These are phyloP conservation scores for Cytospora mali DNA, from an alignment of 2,329 filamentous ascomycete genomes.

Conservation along the genomic window DNA sequence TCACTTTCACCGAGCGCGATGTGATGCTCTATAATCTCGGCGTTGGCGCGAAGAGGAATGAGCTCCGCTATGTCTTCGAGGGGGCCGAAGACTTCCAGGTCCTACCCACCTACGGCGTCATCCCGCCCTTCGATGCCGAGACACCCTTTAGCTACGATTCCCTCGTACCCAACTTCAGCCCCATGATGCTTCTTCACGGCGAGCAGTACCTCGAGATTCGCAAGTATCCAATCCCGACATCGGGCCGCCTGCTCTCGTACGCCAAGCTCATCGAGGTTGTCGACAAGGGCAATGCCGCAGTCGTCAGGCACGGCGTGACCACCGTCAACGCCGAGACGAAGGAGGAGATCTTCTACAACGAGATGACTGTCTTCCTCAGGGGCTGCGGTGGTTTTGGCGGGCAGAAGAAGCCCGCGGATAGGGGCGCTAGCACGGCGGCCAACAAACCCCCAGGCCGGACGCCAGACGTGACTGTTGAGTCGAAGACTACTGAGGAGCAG, in stretches of 20 bases:
- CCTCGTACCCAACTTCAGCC: conserved; percentile 92
- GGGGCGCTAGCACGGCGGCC: conserved; percentile 76
- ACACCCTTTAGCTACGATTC: conserved; percentile 78
- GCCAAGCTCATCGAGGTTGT: conserved; percentile 89
- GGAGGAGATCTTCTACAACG: conserved; percentile 96
- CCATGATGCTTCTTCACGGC: conserved; percentile 98
- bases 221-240: conserved; percentile 88
- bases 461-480: conserved; percentile 82
- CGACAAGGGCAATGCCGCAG: conserved; percentile 89
- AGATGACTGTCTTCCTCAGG: conserved; percentile 88
- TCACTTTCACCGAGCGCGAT: conserved; percentile 83
- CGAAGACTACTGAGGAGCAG: conserved; percentile 85
- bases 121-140: conserved; percentile 87
- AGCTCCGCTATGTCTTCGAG: conserved; percentile 88
- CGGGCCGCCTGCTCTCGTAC: conserved; percentile 73
- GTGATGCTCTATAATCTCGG: conserved; percentile 95
- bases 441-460: conserved; percentile 77
- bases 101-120: conserved; percentile 91
- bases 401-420: conserved; percentile 72
- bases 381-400: conserved; percentile 91
- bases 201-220: conserved; percentile 97
- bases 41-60: conserved; percentile 85
- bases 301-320: conserved; percentile 77
- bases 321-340: conserved; percentile 84
- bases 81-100: conserved; percentile 90